phyloP scores from a whole-genome alignment of 225 moss, liverwort and hornwort genomes.

The Physcomitrellopsis africana region DNA sequence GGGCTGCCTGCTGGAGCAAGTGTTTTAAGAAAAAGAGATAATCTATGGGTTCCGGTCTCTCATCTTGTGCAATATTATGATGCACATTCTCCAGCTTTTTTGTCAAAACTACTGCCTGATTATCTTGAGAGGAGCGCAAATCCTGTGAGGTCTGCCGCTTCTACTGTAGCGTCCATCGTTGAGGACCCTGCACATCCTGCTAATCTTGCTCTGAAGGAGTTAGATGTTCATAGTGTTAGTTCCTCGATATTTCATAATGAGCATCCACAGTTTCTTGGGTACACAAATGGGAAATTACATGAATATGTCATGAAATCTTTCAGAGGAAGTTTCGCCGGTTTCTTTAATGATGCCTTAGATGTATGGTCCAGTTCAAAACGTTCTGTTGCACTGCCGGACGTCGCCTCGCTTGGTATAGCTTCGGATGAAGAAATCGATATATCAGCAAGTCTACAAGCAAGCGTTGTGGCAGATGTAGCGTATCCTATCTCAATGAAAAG shows the following conservation, averaged over 20 bases:
- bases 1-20: slow-evolving; percentile 61
- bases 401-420: slow-evolving; percentile 36
- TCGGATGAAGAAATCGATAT: slow-evolving; percentile 45
- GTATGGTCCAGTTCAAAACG: slow-evolving; percentile 72
- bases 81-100: slow-evolving; percentile 36
- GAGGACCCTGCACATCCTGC: slow-evolving; percentile 19
- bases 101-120: slow-evolving; percentile 30
- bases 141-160: slow-evolving; percentile 35
- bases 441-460: slow-evolving; percentile 48
- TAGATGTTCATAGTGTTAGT: slow-evolving; percentile 33
- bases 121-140: slow-evolving; percentile 33
- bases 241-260: slow-evolving; percentile 62
- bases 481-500: slow-evolving; percentile 33
- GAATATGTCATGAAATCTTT: slow-evolving; percentile 76
- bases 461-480: slow-evolving; percentile 21
- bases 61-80: slow-evolving; percentile 44
- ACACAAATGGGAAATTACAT: slow-evolving; percentile 79
- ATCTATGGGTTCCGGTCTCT: slow-evolving; percentile 75
- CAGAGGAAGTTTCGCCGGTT: slow-evolving; percentile 66
- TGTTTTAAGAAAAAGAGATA: slow-evolving; percentile 75
- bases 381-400: slow-evolving; percentile 36
- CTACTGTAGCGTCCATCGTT: slow-evolving; percentile 25
- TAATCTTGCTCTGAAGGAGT: slow-evolving; percentile 35
- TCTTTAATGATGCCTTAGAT: slow-evolving; percentile 71
- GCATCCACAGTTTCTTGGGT: slow-evolving; percentile 81